phyloP scores from a whole-genome alignment of 345 rosid species.

The Murraya koenigii region DNA sequence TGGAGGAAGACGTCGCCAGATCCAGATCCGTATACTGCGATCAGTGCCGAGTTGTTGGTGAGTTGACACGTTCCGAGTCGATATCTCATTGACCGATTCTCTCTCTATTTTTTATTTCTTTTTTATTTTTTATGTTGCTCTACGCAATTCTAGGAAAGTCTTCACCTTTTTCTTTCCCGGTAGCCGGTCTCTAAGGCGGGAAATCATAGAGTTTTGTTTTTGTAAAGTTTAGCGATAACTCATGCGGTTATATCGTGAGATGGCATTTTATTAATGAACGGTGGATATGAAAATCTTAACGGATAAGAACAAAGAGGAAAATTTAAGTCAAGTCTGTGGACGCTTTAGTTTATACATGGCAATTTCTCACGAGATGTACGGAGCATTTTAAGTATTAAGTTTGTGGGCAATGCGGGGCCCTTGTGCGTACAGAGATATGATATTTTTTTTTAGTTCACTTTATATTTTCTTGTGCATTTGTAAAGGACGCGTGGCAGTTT shows the following conservation, averaged over 20 bases:
- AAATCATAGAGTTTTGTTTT: constrained; percentile 13
- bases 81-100: constrained; percentile 14
- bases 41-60: constrained; percentile 82
- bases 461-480: neutral
- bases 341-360: neutral
- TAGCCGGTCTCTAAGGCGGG: constrained; percentile 32
- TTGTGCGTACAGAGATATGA: no score
- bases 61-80: constrained; percentile 41
- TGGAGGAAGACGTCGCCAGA: constrained; percentile 77
- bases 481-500: constrained; percentile 4
- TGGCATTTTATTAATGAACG: neutral
- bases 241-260: constrained; percentile 10
- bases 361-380: constrained; percentile 7
- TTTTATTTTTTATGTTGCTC: neutral
- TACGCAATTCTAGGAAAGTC: constrained; percentile 17
- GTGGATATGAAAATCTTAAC: neutral
- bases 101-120: neutral
- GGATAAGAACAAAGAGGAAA: neutral
- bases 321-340: neutral
- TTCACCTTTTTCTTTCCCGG: neutral
- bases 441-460: neutral
- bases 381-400: no score
- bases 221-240: neutral
- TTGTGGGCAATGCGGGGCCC: constrained; percentile 15
- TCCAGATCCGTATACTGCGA: constrained; percentile 73